Evolutionary conservation across 352 stramenopile species (phyloP).

Genomic region (Phytopythium helicoides): DNA sequence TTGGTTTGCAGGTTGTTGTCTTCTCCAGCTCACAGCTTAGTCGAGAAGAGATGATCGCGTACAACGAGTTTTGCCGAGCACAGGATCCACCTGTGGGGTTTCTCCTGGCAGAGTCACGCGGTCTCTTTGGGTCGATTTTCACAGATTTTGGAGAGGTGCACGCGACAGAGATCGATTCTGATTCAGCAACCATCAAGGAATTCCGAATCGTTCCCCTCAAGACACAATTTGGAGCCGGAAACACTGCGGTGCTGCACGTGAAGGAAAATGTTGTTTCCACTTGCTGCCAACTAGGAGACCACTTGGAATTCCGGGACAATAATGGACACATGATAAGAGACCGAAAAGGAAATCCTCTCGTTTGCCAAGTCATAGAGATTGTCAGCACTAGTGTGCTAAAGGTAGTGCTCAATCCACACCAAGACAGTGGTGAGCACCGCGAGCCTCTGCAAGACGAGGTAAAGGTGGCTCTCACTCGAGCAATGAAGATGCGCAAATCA

Average conservation of each 20-base stretch:
- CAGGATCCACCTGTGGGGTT: constrained; percentile 37
- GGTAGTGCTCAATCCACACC: not conserved
- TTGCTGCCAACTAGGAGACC: not conserved
- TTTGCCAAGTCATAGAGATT: not conserved
- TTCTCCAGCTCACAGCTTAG: constrained; percentile 30
- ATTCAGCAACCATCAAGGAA: constrained; percentile 4
- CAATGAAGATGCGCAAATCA: not conserved
- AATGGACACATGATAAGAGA: not conserved
- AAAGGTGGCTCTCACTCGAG: not conserved
- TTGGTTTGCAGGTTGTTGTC: constrained; percentile 27
- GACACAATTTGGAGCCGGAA: not conserved
- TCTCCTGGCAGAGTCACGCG: constrained; percentile 32
- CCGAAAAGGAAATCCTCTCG: not conserved
- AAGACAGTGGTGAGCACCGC: not conserved
- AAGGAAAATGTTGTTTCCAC: constrained; percentile 15
- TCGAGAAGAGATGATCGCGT: constrained; percentile 42
- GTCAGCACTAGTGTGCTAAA: not conserved
- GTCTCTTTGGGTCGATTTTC: constrained; percentile 36
- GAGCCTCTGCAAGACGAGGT: constrained; percentile 1
- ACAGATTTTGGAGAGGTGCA: constrained; percentile 22
- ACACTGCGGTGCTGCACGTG: constrained; percentile 9
- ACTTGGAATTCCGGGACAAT: not conserved
- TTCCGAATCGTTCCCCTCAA: constrained; percentile 11
- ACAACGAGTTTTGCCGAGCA: constrained; percentile 44
- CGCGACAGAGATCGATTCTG: not conserved